Evolutionary conservation across 2,329 filamentous ascomycete genomes (phyloP), one percentile per base, ranked within the genome.

Genomic region (Exophiala phaeomuriformis): DNA sequence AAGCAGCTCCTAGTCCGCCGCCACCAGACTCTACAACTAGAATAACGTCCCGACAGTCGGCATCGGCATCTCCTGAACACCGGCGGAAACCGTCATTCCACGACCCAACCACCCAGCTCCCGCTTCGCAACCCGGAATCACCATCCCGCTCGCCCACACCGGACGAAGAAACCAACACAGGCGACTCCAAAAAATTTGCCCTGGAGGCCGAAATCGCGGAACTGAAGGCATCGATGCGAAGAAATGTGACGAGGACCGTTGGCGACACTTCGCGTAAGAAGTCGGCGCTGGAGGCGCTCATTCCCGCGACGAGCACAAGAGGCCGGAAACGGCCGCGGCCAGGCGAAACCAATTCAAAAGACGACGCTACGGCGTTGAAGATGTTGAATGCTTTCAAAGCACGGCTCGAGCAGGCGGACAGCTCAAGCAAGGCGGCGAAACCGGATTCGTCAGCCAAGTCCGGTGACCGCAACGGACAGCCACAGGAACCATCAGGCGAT

Each of bases 321-420:
- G 74, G 73, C 28, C 70, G 73, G 10, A 73, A 69, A 61, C 68
- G 72, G 7, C 71, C 70, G n/a, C 63, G 67, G 1, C 68, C 69
- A 4, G 69, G 70, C 9, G 66, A 65, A 19, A 61, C 60, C 41
- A 73, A 77, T 19, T 72, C 68, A 4, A 79, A 68, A 33, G 58
- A 82, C 9, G 86, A 89, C 57, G 74, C 79, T 55, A 79, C 81
- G 49, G 77, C 85, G 0, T 67, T 95, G 10, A 79, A 84, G 51
- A 73, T 90, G 40, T 78, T 97, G 53, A 84, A 85, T 55, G 84
- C 83, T 0, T 98, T 97, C 72, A 86, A 85, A 64, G 79, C 82
- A 2, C 88, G 86, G 59, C 77, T 98, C 3, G 86, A 86, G 42
- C 66, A 66, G 7, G 63, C 66, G 33, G 57, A 69, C 46, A 3